Percentiles rank a stretch among this genome's conserved stretches.
phyloP scores from a whole-genome alignment of 148 eudicot genomes.

The Arctostaphylos glauca region DNA sequence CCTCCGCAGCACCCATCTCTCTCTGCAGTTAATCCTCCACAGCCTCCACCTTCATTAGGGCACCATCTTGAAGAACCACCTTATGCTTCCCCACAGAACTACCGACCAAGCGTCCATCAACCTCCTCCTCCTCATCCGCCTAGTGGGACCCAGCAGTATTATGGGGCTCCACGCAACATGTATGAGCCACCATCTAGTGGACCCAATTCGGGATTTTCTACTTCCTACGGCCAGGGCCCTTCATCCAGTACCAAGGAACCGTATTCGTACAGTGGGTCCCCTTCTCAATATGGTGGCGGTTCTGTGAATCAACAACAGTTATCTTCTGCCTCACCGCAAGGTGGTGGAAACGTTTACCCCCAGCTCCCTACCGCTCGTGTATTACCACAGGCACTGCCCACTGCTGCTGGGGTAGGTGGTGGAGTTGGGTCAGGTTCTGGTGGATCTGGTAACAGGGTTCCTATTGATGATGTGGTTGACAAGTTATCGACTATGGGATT shows the following conservation, averaged over 20 bases:
- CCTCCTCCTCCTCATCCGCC: slow-evolving; percentile 44
- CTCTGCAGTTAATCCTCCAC: slow-evolving; percentile 33
- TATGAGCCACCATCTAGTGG: slow-evolving; percentile 64
- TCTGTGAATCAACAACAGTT: slow-evolving; percentile 50
- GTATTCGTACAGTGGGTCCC: slow-evolving; percentile 50
- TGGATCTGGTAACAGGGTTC: slow-evolving; percentile 78
- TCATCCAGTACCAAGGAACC: slow-evolving; percentile 52
- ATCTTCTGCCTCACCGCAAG: slow-evolving; percentile 32
- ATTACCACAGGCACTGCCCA: slow-evolving; percentile 28
- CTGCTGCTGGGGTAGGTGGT: slow-evolving; percentile 33
- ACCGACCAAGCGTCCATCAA: slow-evolving; percentile 41
- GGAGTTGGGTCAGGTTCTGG: slow-evolving; percentile 58
- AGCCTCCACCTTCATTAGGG: slow-evolving; percentile 37
- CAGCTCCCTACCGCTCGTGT: slow-evolving; percentile 69
- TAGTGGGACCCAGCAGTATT: slow-evolving; percentile 52
- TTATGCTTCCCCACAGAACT: slow-evolving; percentile 45
- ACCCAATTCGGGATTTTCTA: slow-evolving; percentile 48
- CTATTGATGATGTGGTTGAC: slow-evolving; percentile 85
- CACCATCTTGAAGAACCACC: slow-evolving; percentile 60
- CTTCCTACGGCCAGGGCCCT: slow-evolving; percentile 49
- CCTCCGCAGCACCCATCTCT: slow-evolving; percentile 52
- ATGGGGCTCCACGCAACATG: slow-evolving; percentile 45
- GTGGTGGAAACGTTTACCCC: slow-evolving; percentile 52
- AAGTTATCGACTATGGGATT: slow-evolving; percentile 88
- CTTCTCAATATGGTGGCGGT: slow-evolving; percentile 65